phyloP scores from a whole-genome alignment of 164 flowering plant species.

The Akebia trifoliata region DNA sequence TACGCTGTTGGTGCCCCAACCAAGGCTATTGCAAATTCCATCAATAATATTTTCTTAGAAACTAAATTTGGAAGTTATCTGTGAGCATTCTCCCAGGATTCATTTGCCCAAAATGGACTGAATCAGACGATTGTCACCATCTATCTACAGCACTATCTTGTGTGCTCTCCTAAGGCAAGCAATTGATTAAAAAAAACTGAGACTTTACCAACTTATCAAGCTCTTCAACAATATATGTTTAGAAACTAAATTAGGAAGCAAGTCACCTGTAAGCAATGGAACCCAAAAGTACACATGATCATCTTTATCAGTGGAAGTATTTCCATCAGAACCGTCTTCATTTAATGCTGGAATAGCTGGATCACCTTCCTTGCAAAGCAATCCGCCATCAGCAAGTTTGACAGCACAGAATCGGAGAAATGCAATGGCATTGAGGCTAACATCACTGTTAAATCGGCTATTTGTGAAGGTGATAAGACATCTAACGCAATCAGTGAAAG shows the following conservation, averaged over 20 bases:
- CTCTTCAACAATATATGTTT: constrained; percentile 3
- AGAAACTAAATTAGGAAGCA: not conserved
- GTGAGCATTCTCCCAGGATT: too few species aligned
- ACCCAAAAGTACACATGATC: constrained; percentile 79
- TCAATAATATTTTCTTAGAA: too few species aligned
- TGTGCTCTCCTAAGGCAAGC: too few species aligned
- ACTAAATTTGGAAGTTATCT: too few species aligned
- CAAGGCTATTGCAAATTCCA: not conserved
- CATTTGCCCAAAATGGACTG: not conserved
- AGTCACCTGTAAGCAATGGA: constrained; percentile 86
- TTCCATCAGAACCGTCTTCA: constrained; percentile 39
- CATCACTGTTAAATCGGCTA: constrained; percentile 89
- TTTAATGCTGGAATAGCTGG: constrained; percentile 21
- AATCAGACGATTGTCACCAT: not conserved
- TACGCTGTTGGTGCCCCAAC: not conserved
- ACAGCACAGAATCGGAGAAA: constrained; percentile 98
- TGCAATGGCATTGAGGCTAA: constrained; percentile 96
- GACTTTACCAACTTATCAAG: too few species aligned
- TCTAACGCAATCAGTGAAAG: constrained; percentile 93
- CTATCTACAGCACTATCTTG: not conserved
- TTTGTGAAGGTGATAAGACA: constrained; percentile 93
- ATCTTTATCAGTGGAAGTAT: constrained; percentile 49
- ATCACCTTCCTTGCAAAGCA: constrained; percentile 45
- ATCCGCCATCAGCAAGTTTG: constrained; percentile 94
- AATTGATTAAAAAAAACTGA: too few species aligned